Conservation (phyloP, 371 early-diverging fungal species). For the Mucor lusitanicus region DNA sequence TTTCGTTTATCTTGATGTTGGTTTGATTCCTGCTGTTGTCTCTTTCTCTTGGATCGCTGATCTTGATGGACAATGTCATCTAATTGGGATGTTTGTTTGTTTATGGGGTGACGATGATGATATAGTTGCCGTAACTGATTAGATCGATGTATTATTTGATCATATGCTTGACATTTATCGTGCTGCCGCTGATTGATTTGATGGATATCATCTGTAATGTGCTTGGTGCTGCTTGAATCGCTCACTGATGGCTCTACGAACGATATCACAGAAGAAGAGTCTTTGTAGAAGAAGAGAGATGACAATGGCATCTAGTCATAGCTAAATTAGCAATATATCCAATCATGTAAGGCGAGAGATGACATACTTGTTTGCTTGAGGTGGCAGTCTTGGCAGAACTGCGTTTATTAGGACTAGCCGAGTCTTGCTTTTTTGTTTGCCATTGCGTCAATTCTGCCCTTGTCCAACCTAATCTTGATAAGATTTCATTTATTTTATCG, state of each 20-base stretch:
- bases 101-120: neutral
- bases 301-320: neutral
- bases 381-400: neutral
- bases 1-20: neutral
- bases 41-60: neutral
- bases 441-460: conserved; percentile 12
- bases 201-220: neutral
- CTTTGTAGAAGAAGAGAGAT: conserved; percentile 7
- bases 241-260: neutral
- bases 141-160: conserved; percentile 5
- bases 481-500: conserved; percentile 8
- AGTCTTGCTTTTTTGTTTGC: conserved; percentile 4
- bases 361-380: neutral
- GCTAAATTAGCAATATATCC: neutral
- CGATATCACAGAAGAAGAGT: conserved; percentile 8
- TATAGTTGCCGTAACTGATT: neutral
- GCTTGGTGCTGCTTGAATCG: neutral
- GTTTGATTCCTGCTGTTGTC: neutral
- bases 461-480: conserved; percentile 19
- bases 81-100: neutral
- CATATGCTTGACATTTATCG: conserved; percentile 11
- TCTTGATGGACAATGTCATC: neutral
- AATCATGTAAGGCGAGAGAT: neutral
- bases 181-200: no score
- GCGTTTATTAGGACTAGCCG: neutral